A percentile compares a stretch with the other conserved stretches of the same genome.
Evolutionary conservation across 257 asterid genomes (phyloP).

Genomic region (Euphrasia confusa): DNA sequence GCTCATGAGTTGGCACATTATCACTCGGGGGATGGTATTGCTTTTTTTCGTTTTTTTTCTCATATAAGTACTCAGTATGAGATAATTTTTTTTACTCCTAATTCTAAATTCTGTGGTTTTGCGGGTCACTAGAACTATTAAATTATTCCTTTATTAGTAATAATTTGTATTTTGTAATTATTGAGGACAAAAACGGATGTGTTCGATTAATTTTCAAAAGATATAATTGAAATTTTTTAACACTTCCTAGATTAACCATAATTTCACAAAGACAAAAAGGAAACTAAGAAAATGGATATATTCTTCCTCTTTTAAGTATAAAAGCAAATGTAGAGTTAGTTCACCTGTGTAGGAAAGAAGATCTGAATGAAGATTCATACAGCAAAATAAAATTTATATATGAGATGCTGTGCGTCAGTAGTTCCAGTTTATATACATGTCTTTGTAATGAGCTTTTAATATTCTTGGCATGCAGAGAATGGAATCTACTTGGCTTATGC

Average conservation of each 20-base stretch:
- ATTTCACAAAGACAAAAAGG: not conserved
- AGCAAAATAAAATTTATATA: conserved; percentile 11
- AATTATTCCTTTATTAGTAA: conserved; percentile 11
- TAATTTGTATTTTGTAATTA: not conserved
- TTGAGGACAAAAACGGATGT: not conserved
- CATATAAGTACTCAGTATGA: not conserved
- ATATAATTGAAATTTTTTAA: not conserved
- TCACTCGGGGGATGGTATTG: conserved; percentile 95
- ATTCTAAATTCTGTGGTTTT: conserved; percentile 9
- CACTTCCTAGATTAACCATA: conserved; percentile 4
- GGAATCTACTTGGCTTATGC: conserved; percentile 87
- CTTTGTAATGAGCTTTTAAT: conserved; percentile 13
- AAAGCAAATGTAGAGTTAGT: not conserved
- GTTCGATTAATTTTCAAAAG: conserved; percentile 4
- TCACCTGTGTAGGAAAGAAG: not conserved
- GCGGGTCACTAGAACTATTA: conserved; percentile 18
- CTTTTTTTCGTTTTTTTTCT: conserved; percentile 21
- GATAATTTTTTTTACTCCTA: conserved; percentile 1
- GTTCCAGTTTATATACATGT: conserved; percentile 18
- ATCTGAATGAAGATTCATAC: not conserved
- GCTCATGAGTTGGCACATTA: conserved; percentile 90
- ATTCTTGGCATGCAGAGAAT: conserved; percentile 50
- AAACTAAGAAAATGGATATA: not conserved
- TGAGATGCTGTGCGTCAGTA: conserved; percentile 20
- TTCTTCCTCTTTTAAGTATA: conserved; percentile 16